A percentile compares a stretch with the other conserved stretches of the same genome.
phyloP scores from a whole-genome alignment of 163 green algal genomes.

The Volvox carteri region DNA sequence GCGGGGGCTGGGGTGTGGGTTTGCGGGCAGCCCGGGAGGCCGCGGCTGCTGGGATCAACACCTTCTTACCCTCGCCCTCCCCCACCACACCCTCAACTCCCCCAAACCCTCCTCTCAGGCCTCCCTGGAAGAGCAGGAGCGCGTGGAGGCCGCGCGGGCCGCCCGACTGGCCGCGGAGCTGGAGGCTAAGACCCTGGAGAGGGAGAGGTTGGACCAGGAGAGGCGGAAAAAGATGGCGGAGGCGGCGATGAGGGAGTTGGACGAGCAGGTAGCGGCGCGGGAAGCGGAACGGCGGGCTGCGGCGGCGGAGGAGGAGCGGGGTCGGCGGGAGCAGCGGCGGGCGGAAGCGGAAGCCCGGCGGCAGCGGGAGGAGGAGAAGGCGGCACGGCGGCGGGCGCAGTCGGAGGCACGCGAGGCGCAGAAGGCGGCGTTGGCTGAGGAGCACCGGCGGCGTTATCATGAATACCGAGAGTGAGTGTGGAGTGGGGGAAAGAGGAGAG shows the following conservation, averaged over 20 bases:
- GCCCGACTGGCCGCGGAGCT: constrained; percentile 26
- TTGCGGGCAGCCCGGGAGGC: no score
- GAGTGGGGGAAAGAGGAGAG: neutral
- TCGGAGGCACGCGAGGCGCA: constrained; percentile 11
- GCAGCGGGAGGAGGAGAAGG: neutral
- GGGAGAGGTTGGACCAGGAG: neutral
- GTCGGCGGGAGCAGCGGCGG: neutral
- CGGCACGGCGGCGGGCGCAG: neutral
- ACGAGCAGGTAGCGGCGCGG: constrained; percentile 24
- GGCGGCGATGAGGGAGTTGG: constrained; percentile 15
- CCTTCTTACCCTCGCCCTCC: neutral
- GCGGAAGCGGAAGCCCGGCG: neutral
- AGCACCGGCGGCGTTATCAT: constrained; percentile 38
- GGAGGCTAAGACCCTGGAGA: constrained; percentile 2
- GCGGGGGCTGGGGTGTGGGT: neutral
- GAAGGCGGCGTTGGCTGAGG: constrained; percentile 41
- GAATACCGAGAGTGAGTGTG: constrained; percentile 47
- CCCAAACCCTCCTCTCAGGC: constrained; percentile 1
- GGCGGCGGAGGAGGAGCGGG: constrained; percentile 2
- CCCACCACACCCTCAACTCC: neutral
- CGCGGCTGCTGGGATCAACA: no score
- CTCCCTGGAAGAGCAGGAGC: constrained; percentile 30
- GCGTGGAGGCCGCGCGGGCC: neutral
- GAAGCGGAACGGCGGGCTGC: constrained; percentile 4
- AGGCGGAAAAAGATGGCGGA: neutral